These are phyloP conservation scores for Boletus sp. DNA, from an alignment of 768 basidiomycete genomes.

Conservation along the genomic window DNA sequence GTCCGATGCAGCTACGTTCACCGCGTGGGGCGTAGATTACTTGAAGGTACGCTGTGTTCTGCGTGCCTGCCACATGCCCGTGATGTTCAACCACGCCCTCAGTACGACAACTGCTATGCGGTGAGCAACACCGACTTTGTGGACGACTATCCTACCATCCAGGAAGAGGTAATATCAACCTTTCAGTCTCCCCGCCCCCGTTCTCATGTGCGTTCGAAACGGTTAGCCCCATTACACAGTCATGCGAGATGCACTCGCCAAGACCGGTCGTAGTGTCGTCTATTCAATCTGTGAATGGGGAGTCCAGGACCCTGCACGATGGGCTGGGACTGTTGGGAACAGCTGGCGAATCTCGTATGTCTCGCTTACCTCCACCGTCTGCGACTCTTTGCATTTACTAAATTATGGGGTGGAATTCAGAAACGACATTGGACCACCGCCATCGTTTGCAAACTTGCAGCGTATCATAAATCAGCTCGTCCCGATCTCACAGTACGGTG, in stretches of 20 bases:
- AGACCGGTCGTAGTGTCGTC: constrained; percentile 28
- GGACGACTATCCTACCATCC: neutral
- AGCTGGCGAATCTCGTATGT: constrained; percentile 51
- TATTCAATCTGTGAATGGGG: constrained; percentile 54
- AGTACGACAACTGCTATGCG: constrained; percentile 12
- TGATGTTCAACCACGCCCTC: neutral
- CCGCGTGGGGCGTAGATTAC: constrained; percentile 8
- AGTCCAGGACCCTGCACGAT: constrained; percentile 52
- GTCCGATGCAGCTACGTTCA: constrained; percentile 6
- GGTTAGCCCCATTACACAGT: neutral
- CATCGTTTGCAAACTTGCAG: constrained; percentile 7
- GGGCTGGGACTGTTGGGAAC: constrained; percentile 44
- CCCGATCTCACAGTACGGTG: constrained; percentile 49
- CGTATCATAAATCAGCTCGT: constrained; percentile 30
- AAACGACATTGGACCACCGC: constrained; percentile 7
- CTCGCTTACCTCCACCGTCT: neutral
- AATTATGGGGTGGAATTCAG: neutral
- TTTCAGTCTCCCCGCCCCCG: neutral
- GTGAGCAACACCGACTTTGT: constrained; percentile 2
- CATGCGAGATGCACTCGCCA: constrained; percentile 9
- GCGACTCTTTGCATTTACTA: neutral
- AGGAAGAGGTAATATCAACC: constrained; percentile 1
- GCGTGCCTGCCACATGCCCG: no score
- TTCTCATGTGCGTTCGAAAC: neutral
- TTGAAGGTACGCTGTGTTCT: constrained; percentile 6